These are phyloP conservation scores for Penstemon newberryi DNA, from an alignment of 257 asterid species.

Conservation along the genomic window DNA sequence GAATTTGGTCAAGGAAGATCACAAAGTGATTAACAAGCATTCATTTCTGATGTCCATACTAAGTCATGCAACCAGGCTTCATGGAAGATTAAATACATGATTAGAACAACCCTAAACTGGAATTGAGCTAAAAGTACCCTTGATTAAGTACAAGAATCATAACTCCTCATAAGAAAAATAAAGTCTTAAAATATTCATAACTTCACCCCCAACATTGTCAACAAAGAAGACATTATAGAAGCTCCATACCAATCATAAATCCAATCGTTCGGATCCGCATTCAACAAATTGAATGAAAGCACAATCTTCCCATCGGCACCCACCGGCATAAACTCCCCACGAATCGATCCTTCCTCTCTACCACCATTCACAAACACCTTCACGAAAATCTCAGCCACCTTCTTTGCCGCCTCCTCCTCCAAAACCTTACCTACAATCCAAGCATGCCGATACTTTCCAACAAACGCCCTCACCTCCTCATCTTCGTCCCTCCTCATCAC, in stretches of 20 bases:
- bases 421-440: constrained; percentile 72
- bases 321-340: constrained; percentile 95
- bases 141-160: constrained; percentile 8
- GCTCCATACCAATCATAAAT: constrained; percentile 71
- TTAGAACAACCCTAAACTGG: background rate
- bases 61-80: constrained; percentile 21
- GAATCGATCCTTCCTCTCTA: constrained; percentile 72
- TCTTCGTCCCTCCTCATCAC: constrained; percentile 55
- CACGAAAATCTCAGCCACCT: constrained; percentile 70
- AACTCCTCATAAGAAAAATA: constrained; percentile 11
- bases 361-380: constrained; percentile 80
- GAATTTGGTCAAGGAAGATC: background rate
- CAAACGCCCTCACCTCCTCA: constrained; percentile 56
- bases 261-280: constrained; percentile 82
- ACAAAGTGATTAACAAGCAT: background rate
- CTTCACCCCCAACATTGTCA: constrained; percentile 9
- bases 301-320: constrained; percentile 94
- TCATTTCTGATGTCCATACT: background rate
- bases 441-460: constrained; percentile 86
- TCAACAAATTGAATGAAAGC: constrained; percentile 91
- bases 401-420: constrained; percentile 56
- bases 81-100: constrained; percentile 1
- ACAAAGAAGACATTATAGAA: constrained; percentile 19
- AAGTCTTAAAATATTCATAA: constrained; percentile 2
- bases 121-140: constrained; percentile 10